Conservation (phyloP, 441 rosid species). For the Daphne laureola region DNA sequence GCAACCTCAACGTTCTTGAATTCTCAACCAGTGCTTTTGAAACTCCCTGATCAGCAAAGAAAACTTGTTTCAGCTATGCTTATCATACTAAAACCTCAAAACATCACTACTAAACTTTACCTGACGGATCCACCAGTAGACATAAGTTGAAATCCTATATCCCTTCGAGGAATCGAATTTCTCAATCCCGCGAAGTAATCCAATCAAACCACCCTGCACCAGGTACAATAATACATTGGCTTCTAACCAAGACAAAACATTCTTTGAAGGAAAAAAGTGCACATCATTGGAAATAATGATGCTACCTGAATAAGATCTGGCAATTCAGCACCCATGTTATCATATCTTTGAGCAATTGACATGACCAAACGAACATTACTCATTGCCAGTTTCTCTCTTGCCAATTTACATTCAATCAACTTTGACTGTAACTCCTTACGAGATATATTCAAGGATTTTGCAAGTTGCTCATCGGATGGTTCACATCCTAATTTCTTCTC, state of each 20-base stretch:
- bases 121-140: slow-evolving; percentile 99
- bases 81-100: not conserved
- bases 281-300: too few species aligned
- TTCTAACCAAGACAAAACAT: not conserved
- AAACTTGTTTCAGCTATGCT: not conserved
- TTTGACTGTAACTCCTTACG: slow-evolving; percentile 57
- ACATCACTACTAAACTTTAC: slow-evolving; percentile 25
- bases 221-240: slow-evolving; percentile 4
- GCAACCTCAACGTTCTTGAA: slow-evolving; percentile 77
- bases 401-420: slow-evolving; percentile 61
- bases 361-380: slow-evolving; percentile 93
- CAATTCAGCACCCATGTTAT: slow-evolving; percentile 89
- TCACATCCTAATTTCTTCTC: slow-evolving; percentile 76
- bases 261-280: not conserved
- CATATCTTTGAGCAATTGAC: slow-evolving; percentile 89
- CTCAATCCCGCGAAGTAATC: slow-evolving; percentile 89
- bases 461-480: slow-evolving; percentile 84
- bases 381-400: slow-evolving; percentile 92
- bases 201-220: slow-evolving; percentile 85
- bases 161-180: slow-evolving; percentile 93
- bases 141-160: slow-evolving; percentile 93
- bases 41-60: slow-evolving; percentile 52
- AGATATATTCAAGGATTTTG: slow-evolving; percentile 68
- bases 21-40: slow-evolving; percentile 76
- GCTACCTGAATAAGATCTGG: slow-evolving; percentile 93